phyloP scores from a whole-genome alignment of 2,329 filamentous ascomycete genomes.

The Exophiala viscosa region DNA sequence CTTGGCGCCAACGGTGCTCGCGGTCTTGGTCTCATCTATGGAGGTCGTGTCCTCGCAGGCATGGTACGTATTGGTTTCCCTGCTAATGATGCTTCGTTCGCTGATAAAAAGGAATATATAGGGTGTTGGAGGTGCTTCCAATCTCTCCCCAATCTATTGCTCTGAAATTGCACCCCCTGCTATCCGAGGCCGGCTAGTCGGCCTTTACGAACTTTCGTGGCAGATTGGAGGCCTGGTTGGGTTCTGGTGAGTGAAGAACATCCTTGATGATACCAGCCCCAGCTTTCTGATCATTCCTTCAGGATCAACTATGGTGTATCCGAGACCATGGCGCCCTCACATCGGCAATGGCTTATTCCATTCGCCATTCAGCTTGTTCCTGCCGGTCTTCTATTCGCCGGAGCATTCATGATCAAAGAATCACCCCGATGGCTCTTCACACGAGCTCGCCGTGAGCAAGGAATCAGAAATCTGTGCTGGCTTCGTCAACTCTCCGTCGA shows the following conservation, averaged over 20 bases:
- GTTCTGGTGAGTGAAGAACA: slow-evolving; percentile 39
- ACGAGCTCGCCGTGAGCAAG: slow-evolving; percentile 65
- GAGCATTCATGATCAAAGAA: slow-evolving; percentile 59
- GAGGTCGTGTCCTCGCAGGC: slow-evolving; percentile 56
- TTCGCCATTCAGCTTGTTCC: slow-evolving; percentile 43
- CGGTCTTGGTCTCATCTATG: slow-evolving; percentile 60
- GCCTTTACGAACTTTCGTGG: slow-evolving; percentile 55
- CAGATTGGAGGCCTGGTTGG: slow-evolving; percentile 51
- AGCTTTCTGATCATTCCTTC: too few species aligned
- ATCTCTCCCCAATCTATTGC: slow-evolving; percentile 59
- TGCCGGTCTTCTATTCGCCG: slow-evolving; percentile 46
- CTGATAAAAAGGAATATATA: too few species aligned
- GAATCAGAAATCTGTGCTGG: slow-evolving; percentile 51
- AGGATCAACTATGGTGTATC: slow-evolving; percentile 55
- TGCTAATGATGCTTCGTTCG: too few species aligned
- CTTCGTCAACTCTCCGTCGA: slow-evolving; percentile 40
- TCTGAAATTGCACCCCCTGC: slow-evolving; percentile 56
- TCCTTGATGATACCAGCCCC: too few species aligned
- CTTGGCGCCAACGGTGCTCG: slow-evolving; percentile 60
- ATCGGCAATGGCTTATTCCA: slow-evolving; percentile 42
- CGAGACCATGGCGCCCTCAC: slow-evolving; percentile 33
- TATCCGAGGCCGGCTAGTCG: slow-evolving; percentile 57
- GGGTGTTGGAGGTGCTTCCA: slow-evolving; percentile 55
- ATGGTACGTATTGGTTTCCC: too few species aligned
- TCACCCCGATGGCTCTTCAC: slow-evolving; percentile 68